Evolutionary conservation across 2,329 filamentous ascomycete genomes (phyloP).

Genomic region (Pestalotiopsis sp.): DNA sequence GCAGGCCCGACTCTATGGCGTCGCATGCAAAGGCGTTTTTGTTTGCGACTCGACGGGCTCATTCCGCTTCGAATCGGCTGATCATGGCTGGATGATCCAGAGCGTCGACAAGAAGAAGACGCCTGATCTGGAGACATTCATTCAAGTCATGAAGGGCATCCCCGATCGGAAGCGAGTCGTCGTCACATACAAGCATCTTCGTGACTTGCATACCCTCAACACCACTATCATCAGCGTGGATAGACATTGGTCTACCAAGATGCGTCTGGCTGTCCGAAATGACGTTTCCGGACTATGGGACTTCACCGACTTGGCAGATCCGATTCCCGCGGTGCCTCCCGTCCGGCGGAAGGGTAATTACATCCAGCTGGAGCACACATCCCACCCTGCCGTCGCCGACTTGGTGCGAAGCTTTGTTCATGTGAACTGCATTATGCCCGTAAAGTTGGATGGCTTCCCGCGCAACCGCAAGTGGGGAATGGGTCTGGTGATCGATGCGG

Average conservation of each 20-base stretch:
- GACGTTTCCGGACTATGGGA: constrained; percentile 92
- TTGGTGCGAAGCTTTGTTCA: constrained; percentile 94
- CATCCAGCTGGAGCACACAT: constrained; percentile 85
- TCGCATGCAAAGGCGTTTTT: constrained; percentile 88
- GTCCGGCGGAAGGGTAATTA: constrained; percentile 82
- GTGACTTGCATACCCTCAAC: constrained; percentile 91
- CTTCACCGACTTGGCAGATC: constrained; percentile 80
- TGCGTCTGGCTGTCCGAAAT: constrained; percentile 89
- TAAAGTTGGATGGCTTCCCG: constrained; percentile 98
- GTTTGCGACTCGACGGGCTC: constrained; percentile 94
- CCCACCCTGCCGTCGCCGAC: constrained; percentile 86
- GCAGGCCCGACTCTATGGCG: constrained; percentile 92
- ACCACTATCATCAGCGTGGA: constrained; percentile 92
- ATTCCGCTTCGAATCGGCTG: constrained; percentile 88
- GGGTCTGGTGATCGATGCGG: constrained; percentile 94
- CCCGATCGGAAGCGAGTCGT: constrained; percentile 83
- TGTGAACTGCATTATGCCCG: constrained; percentile 86
- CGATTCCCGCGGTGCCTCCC: constrained; percentile 72
- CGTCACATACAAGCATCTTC: constrained; percentile 91
- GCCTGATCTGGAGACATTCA: constrained; percentile 82
- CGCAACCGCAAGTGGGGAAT: constrained; percentile 93
- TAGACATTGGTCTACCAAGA: constrained; percentile 93
- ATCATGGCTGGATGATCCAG: constrained; percentile 92
- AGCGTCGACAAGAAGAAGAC: constrained; percentile 90
- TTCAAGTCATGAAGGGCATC: constrained; percentile 86